A percentile compares a stretch with the other conserved stretches of the same genome.
phyloP scores from a whole-genome alignment of 192 early-diverging fungal genomes.

The Irineochytrium annulatum region DNA sequence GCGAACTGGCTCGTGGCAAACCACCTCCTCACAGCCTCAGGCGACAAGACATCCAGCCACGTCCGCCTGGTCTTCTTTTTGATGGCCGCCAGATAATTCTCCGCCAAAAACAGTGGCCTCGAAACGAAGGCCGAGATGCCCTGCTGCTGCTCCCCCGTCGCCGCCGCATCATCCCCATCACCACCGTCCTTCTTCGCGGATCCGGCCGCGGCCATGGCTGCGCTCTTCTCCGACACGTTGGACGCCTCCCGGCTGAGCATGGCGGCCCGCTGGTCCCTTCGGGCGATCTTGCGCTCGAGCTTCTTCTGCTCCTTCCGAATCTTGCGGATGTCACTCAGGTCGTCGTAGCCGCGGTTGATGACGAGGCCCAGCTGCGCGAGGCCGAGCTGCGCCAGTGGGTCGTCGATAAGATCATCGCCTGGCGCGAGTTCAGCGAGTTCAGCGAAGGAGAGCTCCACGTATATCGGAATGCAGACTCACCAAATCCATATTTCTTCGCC shows the following conservation, averaged over 20 bases:
- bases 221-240: no score
- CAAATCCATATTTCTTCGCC: conserved; percentile 46
- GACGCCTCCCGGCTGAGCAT: background rate
- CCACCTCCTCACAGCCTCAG: conserved; percentile 43
- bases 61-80: conserved; percentile 33
- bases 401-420: conserved; percentile 47
- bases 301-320: conserved; percentile 45
- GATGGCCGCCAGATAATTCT: conserved; percentile 38
- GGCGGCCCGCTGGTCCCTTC: background rate
- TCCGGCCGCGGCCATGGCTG: no score
- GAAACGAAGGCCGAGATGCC: conserved; percentile 11
- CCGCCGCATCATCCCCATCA: no score
- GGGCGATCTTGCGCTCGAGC: conserved; percentile 5
- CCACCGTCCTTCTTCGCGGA: no score
- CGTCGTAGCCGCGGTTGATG: conserved; percentile 41
- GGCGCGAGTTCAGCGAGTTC: background rate
- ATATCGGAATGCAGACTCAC: conserved; percentile 16
- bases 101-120: conserved; percentile 28
- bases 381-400: conserved; percentile 49
- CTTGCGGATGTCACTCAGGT: conserved; percentile 45
- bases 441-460: no score
- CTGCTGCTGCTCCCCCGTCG: background rate
- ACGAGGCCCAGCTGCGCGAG: conserved; percentile 46
- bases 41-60: conserved; percentile 40
- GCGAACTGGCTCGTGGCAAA: conserved; percentile 32